Conservation (phyloP, 345 rosid species). For the Xanthoceras sorbifolium region DNA sequence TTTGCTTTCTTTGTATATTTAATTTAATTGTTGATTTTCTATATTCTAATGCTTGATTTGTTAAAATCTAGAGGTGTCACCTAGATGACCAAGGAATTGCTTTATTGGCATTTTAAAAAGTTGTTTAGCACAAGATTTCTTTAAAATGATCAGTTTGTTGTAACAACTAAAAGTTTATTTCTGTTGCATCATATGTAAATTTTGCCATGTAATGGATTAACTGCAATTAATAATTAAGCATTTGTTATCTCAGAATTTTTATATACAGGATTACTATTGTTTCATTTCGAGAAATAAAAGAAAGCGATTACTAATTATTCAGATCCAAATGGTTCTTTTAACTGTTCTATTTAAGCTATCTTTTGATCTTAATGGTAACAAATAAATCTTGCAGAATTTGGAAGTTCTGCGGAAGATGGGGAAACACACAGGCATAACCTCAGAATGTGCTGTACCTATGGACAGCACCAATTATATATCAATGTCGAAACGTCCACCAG, state of each 20-base stretch:
- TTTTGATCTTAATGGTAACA: background rate
- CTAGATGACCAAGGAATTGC: no score
- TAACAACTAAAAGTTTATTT: background rate
- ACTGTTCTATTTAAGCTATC: background rate
- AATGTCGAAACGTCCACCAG: conserved; percentile 37
- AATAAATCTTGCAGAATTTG: conserved; percentile 56
- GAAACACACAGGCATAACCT: conserved; percentile 74
- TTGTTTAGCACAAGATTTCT: background rate
- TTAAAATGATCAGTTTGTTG: background rate
- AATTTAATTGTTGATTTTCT: background rate
- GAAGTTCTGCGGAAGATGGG: conserved; percentile 96
- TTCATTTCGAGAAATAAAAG: no score
- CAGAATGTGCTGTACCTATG: conserved; percentile 74
- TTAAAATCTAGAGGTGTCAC: background rate
- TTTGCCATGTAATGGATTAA: background rate
- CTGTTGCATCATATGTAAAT: background rate
- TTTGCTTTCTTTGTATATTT: background rate
- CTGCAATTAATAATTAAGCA: no score
- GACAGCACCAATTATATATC: conserved; percentile 44
- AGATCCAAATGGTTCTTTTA: background rate
- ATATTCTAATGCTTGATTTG: background rate
- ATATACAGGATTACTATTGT: no score
- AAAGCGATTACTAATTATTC: no score
- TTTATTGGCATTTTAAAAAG: background rate
- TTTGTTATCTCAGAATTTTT: no score